Base-by-base conservation (phyloP, 805 yeast genomes). In the Nakazawaea wickerhamii region DNA sequence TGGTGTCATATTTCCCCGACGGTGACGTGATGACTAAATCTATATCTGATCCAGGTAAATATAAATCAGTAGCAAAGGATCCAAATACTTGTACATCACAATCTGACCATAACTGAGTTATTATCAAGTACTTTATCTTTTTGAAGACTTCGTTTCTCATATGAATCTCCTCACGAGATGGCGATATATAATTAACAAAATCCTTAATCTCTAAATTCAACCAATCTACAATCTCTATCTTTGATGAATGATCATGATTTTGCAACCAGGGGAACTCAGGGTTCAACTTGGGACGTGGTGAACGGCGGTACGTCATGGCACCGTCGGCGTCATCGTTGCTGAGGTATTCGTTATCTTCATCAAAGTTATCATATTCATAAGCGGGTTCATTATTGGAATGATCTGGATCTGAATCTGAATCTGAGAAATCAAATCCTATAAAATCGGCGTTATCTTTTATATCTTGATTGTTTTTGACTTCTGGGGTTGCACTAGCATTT, bases 41-140 rank as follows among this genome's bases (percentile, higher is more conserved):
- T 25, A 91, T 88, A 68, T 91, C 99, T 0, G 96, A 87, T 2
- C 95, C 95, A 0, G 98, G 98, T 14, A 91, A 68, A 56, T 89
- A 91, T 47, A 91, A 65, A 56, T 90, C 96, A 0, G 97, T 90
- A 0, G 98, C 96, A 59, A 77, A 85, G 0, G 97, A 90, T 0
- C 99, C 99, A 67, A 93, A 91, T 6, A 90, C 95, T 48, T 81
- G 81, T 4, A 84, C 76, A 44, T 81, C 84, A 13, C 91, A 79
- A 48, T 78, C 84, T 1, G 80, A 79, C 96, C 97, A 91, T 41
- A 81, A 64, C 2, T 61, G 57, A 5, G 67, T 61, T 3, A 76
- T 73, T 1, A 77, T 68, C 40, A 76, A 70, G 5, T 60, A 56
- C 48, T 82, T 77, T 25, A 93, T 63, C 40, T 75, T 70, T 28